Conservation (phyloP, 306 rosid species). For the Carpinus fangiana region DNA sequence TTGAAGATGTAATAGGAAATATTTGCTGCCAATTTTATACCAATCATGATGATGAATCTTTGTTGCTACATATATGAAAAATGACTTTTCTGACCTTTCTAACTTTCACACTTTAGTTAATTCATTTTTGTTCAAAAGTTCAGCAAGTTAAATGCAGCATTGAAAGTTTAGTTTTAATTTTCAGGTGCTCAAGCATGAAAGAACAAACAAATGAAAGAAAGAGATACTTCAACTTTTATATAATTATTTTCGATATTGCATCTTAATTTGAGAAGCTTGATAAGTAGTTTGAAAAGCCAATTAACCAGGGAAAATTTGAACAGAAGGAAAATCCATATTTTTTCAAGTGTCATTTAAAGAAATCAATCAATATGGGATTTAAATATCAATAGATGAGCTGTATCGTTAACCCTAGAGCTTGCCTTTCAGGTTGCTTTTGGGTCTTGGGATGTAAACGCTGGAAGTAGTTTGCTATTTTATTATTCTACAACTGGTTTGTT, state of each 20-base stretch:
- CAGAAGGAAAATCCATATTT: not conserved
- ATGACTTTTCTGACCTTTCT: not conserved
- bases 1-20: slow-evolving; percentile 2
- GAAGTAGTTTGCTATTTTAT: not conserved
- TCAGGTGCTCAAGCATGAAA: not conserved
- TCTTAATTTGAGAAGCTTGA: not conserved
- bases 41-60: not conserved
- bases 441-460: not conserved
- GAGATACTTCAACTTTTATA: not conserved
- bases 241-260: not conserved
- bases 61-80: not conserved
- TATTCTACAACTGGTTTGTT: not conserved
- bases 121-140: not conserved
- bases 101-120: not conserved
- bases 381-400: not conserved
- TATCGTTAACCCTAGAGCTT: too few relatives aligned
- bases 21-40: not conserved
- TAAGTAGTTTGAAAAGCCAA: not conserved
- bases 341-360: not conserved
- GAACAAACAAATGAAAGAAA: not conserved
- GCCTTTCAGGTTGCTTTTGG: slow-evolving; percentile 3
- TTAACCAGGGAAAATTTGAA: not conserved
- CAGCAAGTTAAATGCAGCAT: not conserved
- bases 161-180: not conserved
- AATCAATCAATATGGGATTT: not conserved